Evolutionary conservation across 176 grass and related monocot species (phyloP), one percentile per base, ranked within the genome.

Genomic region (Eleusine indica): DNA sequence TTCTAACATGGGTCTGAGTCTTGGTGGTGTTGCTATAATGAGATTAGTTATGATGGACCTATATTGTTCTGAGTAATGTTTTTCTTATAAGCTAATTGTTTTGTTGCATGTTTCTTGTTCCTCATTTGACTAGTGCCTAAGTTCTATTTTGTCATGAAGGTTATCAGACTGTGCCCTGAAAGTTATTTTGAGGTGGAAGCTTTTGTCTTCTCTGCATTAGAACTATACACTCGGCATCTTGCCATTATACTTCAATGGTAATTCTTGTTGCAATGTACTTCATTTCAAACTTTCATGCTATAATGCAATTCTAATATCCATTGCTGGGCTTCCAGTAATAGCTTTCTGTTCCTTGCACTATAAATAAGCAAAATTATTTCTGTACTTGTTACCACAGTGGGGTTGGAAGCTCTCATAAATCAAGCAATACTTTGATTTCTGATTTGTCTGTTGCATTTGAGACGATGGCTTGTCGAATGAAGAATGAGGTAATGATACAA

Each of bases 131-230:
- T 58, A 9, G 40, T 70, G 28, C 18, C 77, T 85, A 81, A 85
- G 58, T 79, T 42, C 44, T 82, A 30, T 75, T 80, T 86, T 60
- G 35, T 89, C 39, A 10, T 83, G 83, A 84, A 98, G 96, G 87
- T 98, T 81, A 85, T 94, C 44, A 85, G 91, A 81, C 52, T 83
- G 7, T 98, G 93, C 77, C 96, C 96, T 77, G 89, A 96, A 75
- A 86, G 67, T 22, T 96, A 89, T 76, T 88, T 93, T 92, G 87
- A 94, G 82, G 76, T 82, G n/a, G 91, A 96, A 47, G 69, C 74
- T n/a, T 98, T 98, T 39, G 66, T 86, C 76, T 72, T 84, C 80
- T 62, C 83, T 90, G 80, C 85, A 78, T 89, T 90, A 75, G 91
- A 94, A 85, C 82, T 98, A 35, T 89, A 71, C 78, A 84, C 94